phyloP scores from a whole-genome alignment of 2,329 filamentous ascomycete genomes.

The Colletotrichum neosansevieriae region DNA sequence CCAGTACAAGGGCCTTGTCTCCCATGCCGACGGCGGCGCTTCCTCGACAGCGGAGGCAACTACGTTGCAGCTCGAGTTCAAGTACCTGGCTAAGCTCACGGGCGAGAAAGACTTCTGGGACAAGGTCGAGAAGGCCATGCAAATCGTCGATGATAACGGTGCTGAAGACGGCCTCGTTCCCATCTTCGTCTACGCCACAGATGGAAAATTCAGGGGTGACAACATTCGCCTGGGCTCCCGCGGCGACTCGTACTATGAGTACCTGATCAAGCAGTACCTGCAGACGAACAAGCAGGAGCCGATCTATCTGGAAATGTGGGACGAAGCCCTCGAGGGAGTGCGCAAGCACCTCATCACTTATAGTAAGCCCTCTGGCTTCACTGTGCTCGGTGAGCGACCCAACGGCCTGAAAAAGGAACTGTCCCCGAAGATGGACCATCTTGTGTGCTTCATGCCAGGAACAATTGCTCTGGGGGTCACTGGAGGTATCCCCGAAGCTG shows the following conservation, averaged over 20 bases:
- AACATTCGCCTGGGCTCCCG: constrained; percentile 94
- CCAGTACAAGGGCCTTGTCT: constrained; percentile 79
- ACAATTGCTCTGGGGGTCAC: constrained; percentile 93
- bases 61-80: constrained; percentile 94
- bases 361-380: constrained; percentile 81
- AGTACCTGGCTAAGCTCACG: constrained; percentile 94
- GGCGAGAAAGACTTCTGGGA: constrained; percentile 95
- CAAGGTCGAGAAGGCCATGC: constrained; percentile 89
- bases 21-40: constrained; percentile 86
- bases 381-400: constrained; percentile 90
- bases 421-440: constrained; percentile 95
- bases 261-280: constrained; percentile 97
- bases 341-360: constrained; percentile 95
- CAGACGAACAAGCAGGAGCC: constrained; percentile 90
- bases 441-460: constrained; percentile 97
- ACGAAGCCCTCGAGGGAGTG: constrained; percentile 84
- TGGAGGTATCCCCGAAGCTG: constrained; percentile 78
- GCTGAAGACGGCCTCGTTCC: constrained; percentile 86
- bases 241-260: constrained; percentile 98
- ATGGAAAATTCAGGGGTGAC: constrained; percentile 81
- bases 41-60: constrained; percentile 95
- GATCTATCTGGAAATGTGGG: constrained; percentile 93
- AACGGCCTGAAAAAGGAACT: constrained; percentile 75
- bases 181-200: constrained; percentile 87
- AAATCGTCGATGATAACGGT: constrained; percentile 87